Conservation (phyloP, 495 filamentous ascomycete species). For the Apodospora peruviana region DNA sequence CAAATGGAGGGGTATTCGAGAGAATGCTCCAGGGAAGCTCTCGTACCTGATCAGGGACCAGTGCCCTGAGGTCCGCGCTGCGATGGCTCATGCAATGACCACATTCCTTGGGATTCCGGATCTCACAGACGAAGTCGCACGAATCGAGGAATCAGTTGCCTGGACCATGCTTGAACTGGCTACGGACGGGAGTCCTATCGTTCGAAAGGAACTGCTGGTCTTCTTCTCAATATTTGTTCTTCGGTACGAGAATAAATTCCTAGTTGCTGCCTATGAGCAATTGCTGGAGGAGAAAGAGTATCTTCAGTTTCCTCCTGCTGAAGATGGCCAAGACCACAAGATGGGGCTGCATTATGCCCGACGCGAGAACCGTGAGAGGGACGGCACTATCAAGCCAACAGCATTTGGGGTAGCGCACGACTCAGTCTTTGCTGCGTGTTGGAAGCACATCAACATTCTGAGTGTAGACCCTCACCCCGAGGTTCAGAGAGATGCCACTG, state of each 20-base stretch:
- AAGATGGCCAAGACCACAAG: constrained; percentile 51
- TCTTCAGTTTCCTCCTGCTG: constrained; percentile 40
- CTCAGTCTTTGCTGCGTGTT: constrained; percentile 84
- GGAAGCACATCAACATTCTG: constrained; percentile 87
- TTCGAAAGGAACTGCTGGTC: constrained; percentile 85
- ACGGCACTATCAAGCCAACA: constrained; percentile 43
- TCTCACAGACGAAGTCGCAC: constrained; percentile 81
- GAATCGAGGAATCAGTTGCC: constrained; percentile 83
- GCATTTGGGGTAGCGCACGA: constrained; percentile 66
- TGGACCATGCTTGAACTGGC: constrained; percentile 80
- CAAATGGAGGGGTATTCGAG: constrained; percentile 88
- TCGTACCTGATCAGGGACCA: constrained; percentile 78
- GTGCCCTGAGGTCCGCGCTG: constrained; percentile 90
- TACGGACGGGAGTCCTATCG: constrained; percentile 85
- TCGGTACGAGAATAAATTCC: constrained; percentile 85
- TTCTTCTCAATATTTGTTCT: constrained; percentile 91
- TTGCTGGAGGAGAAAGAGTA: constrained; percentile 77
- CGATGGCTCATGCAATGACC: constrained; percentile 87
- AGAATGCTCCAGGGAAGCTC: constrained; percentile 70
- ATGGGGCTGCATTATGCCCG: constrained; percentile 51
- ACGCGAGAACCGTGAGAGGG: constrained; percentile 41
- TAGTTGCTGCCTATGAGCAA: constrained; percentile 89
- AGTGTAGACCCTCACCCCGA: constrained; percentile 94
- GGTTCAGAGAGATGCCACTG: constrained; percentile 73
- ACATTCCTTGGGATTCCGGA: constrained; percentile 92